These are phyloP conservation scores for Moricandia moricandioides DNA, from an alignment of 345 rosid species.

Conservation along the genomic window DNA sequence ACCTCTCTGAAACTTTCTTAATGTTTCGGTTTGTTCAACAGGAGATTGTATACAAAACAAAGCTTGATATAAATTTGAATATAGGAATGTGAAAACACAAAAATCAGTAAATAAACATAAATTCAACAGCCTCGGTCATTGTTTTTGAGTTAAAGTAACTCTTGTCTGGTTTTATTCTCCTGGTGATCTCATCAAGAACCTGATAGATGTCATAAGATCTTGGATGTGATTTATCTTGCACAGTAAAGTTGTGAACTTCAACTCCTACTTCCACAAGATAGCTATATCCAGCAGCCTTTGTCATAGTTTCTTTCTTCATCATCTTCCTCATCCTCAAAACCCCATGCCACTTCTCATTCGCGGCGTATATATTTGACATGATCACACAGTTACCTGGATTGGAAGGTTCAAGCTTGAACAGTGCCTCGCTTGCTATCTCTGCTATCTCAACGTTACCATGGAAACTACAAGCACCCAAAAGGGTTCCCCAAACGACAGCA, in stretches of 20 bases:
- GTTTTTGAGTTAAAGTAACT: constrained; percentile 19
- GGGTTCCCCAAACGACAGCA: constrained; percentile 76
- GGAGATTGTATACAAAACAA: neutral
- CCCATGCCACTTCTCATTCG: constrained; percentile 56
- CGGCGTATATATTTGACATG: constrained; percentile 70
- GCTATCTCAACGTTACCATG: constrained; percentile 59
- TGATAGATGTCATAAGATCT: constrained; percentile 50
- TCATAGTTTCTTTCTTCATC: constrained; percentile 59
- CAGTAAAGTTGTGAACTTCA: constrained; percentile 61
- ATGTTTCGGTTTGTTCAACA: neutral
- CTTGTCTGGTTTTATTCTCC: constrained; percentile 41
- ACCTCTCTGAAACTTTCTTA: constrained; percentile 7
- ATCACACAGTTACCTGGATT: constrained; percentile 78
- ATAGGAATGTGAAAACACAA: neutral
- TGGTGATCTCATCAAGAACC: constrained; percentile 40
- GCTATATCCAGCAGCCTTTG: constrained; percentile 76
- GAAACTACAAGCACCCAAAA: constrained; percentile 82
- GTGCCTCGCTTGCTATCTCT: constrained; percentile 62
- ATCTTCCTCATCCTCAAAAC: constrained; percentile 66
- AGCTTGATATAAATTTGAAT: neutral
- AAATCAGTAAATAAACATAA: neutral
- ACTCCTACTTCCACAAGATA: constrained; percentile 55
- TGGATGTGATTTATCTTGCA: constrained; percentile 63
- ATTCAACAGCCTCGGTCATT: neutral
- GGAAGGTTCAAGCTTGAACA: constrained; percentile 69